phyloP scores from a whole-genome alignment of 345 rosid species.

The Microcos paniculata region DNA sequence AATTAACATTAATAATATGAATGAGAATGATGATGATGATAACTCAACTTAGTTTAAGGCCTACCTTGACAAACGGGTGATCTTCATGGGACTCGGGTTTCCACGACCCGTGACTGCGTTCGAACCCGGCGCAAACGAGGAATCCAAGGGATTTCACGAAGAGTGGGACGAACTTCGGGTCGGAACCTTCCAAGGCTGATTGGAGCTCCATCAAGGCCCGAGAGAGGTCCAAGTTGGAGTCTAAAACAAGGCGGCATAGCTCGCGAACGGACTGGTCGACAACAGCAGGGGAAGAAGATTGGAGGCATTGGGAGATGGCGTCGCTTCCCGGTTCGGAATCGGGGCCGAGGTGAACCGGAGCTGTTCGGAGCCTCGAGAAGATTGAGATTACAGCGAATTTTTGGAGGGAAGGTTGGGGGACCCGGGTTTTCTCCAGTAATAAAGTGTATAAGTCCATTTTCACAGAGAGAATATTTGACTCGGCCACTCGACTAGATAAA shows the following conservation, averaged over 20 bases:
- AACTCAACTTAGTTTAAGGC: not conserved
- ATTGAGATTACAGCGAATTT: constrained; percentile 69
- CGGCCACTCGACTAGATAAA: not conserved
- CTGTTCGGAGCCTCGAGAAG: constrained; percentile 76
- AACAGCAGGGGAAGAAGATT: constrained; percentile 58
- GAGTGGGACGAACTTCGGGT: constrained; percentile 43
- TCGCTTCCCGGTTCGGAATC: constrained; percentile 65
- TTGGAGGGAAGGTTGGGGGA: constrained; percentile 83
- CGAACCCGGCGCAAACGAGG: constrained; percentile 55
- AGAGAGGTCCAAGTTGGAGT: constrained; percentile 51
- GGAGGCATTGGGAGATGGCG: constrained; percentile 68
- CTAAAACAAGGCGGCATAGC: constrained; percentile 73
- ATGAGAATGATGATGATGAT: not conserved
- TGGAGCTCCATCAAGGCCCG: constrained; percentile 77
- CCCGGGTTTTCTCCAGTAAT: constrained; percentile 68
- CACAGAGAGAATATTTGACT: not conserved
- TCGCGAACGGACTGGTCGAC: constrained; percentile 92
- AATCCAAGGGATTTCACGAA: constrained; percentile 73
- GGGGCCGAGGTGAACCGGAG: constrained; percentile 45
- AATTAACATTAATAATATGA: not conserved
- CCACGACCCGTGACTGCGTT: constrained; percentile 48
- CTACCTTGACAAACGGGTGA: constrained; percentile 85
- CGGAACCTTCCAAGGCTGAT: constrained; percentile 80
- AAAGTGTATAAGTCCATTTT: constrained; percentile 63
- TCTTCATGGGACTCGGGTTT: constrained; percentile 47